phyloP scores from a whole-genome alignment of 192 early-diverging fungal genomes.

The Chytriomyces hyalinus region DNA sequence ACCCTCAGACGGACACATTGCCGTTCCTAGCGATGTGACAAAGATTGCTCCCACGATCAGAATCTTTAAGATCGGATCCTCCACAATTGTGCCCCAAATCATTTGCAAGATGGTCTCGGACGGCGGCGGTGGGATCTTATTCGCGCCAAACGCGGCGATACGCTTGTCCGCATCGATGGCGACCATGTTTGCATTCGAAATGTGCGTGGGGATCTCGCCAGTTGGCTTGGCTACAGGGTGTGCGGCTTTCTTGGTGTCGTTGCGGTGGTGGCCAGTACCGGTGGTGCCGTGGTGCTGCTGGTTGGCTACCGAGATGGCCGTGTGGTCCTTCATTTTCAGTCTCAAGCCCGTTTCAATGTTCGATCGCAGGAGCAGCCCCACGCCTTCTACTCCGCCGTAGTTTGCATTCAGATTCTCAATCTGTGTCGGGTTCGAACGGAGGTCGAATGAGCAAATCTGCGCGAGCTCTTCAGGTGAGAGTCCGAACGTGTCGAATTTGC shows the following conservation, averaged over 20 bases:
- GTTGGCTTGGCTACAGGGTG: background rate
- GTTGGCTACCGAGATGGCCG: constrained; percentile 5
- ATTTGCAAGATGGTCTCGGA: constrained; percentile 61
- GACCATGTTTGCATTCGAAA: constrained; percentile 37
- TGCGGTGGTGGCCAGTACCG: background rate
- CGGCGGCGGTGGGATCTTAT: constrained; percentile 62
- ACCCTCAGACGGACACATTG: constrained; percentile 55
- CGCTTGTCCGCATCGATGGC: constrained; percentile 49
- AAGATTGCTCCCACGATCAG: constrained; percentile 60
- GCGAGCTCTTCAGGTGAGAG: constrained; percentile 53
- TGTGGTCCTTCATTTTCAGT: constrained; percentile 33
- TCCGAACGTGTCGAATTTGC: constrained; percentile 26
- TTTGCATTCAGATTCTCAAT: constrained; percentile 45
- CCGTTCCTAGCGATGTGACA: constrained; percentile 56
- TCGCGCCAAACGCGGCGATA: constrained; percentile 50
- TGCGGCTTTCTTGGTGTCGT: background rate
- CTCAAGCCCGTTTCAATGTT: constrained; percentile 54
- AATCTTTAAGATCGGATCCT: constrained; percentile 66
- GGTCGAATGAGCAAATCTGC: constrained; percentile 58
- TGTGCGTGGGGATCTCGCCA: background rate
- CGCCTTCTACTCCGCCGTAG: constrained; percentile 58
- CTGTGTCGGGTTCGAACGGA: constrained; percentile 41
- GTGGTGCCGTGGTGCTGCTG: background rate
- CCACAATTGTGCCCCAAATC: constrained; percentile 58
- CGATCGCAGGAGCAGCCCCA: constrained; percentile 47